Base-by-base conservation (phyloP, 306 rosid species). In the Prunus fruticosa region DNA sequence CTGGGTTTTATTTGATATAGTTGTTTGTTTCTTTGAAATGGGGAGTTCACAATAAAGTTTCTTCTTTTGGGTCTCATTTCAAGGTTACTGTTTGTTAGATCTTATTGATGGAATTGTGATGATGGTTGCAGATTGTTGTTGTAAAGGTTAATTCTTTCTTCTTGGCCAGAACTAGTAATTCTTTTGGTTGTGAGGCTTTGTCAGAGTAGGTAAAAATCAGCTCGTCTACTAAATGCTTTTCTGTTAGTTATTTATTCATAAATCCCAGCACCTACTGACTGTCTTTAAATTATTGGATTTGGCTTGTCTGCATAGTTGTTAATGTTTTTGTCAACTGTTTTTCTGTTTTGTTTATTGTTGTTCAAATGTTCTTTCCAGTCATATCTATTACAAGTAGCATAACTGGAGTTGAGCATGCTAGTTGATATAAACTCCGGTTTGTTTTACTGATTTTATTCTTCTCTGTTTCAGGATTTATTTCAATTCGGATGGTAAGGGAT, bases 381-480 rank as follows among this genome's bases (percentile, higher is more conserved):
- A 72, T 54, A 11, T 54, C 51, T 19, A 3, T 10, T 11, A 38
- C 22, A 19, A 66, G 27, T 41, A 19, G 11, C 22, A 19, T 16
- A 9, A 9, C 25, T 18, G 32, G 2, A 3, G 15, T 34, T 32
- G 41, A 18, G 63, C 15, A 20, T 30, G 51, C 18, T 28, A 14
- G 18, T 61, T 61, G 38, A 61, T 27, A 61, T 5, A 1, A 61
- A 18, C 23, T 3, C 20, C 18, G 45, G 28, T 11, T 30, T 73
- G 32, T 25, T 57, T 45, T 12, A 47, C 38, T 54, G 11, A 46
- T 41, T 38, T 32, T 13, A 0, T 32, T 12, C 22, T 11, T 25
- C 49, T 46, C 67, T 12, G 57, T 70, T 83, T 71, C 84, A 84
- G 90, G 72, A 63, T 80, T 76, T 19, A 52, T 34, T 53, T 77